Conservation (phyloP, 2,329 filamentous ascomycete species). For the Aspergillus costaricaensis region DNA sequence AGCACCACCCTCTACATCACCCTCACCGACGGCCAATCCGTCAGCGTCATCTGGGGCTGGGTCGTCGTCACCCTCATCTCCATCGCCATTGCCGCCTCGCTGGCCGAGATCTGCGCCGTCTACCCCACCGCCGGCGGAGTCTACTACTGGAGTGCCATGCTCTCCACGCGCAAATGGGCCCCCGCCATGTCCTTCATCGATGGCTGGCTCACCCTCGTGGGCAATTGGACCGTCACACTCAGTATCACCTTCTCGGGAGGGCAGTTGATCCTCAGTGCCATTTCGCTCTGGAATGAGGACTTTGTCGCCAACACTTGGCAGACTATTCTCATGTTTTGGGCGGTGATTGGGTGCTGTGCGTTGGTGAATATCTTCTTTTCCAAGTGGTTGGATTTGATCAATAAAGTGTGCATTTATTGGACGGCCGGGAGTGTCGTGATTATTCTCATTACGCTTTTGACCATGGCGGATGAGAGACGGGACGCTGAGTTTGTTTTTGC, state of each 20-base stretch:
- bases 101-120: conserved; percentile 70
- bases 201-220: conserved; percentile 71
- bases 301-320: conserved; percentile 69
- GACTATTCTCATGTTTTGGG: conserved; percentile 72
- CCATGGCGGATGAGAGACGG: conserved; percentile 60
- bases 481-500: conserved; percentile 66
- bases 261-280: conserved; percentile 67
- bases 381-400: conserved; percentile 66
- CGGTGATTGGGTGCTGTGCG: conserved; percentile 66
- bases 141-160: conserved; percentile 72
- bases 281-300: conserved; percentile 69
- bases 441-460: conserved; percentile 64
- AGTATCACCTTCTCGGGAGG: conserved; percentile 73
- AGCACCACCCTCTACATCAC: conserved; percentile 70
- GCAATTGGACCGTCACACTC: conserved; percentile 70
- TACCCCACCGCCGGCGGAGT: conserved; percentile 69
- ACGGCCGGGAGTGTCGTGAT: conserved; percentile 67
- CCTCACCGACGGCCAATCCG: conserved; percentile 67
- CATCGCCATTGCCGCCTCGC: conserved; percentile 63
- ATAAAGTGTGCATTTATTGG: conserved; percentile 74
- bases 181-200: conserved; percentile 69
- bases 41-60: conserved; percentile 72
- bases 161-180: conserved; percentile 65
- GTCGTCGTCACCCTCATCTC: conserved; percentile 66
- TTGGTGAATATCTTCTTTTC: conserved; percentile 65